Base-by-base conservation (phyloP, 306 rosid species). In the Fagus crenata region DNA sequence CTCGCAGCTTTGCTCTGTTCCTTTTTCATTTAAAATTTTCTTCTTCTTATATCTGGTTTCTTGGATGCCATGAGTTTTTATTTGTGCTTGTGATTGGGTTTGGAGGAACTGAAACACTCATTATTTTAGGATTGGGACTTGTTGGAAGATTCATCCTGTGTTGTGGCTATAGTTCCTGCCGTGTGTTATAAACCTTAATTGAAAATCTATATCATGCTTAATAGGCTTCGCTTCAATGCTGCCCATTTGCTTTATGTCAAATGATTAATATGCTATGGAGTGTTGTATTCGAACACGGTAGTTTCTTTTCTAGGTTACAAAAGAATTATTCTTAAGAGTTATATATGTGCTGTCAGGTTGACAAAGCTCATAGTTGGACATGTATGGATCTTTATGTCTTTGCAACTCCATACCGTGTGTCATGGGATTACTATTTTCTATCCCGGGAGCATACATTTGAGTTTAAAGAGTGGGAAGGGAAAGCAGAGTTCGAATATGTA, bases 381-480 rank as follows among this genome's bases (percentile, higher is more conserved):
- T 96, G 99, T 69, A 78, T 96, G 74, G 99, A 96, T 87, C 74
- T 96, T 65, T 96, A 96, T 81, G 79, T 96, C 80, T 96, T 92
- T 81, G 99, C 96, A 17, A 96, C 98, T 41, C 98, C 99, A n/a
- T 92, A 92, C 81, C 90, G 93, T 1, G 96, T 91, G 56, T 86
- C 98, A 2, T 96, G 99, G 99, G 99, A 92, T 84, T 96, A 96
- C 83, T 96, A 96, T 86, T 86, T 91, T 75, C 84, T 87, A 64
- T 75, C 93, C 13, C 95, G 97, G 79, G 99, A 96, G 82, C 99
- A 96, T 84, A 96, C 98, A 1, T 84, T 92, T n/a, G 92, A 92
- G 77, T 75, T 96, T 76, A 81, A 84, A 31, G 90, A 84, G 55
- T 96, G 99, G 99, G 86, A 83, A 58, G 97, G 97, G 82, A 89